Conservation (phyloP, 345 rosid species). For the Eucalyptus victrix region DNA sequence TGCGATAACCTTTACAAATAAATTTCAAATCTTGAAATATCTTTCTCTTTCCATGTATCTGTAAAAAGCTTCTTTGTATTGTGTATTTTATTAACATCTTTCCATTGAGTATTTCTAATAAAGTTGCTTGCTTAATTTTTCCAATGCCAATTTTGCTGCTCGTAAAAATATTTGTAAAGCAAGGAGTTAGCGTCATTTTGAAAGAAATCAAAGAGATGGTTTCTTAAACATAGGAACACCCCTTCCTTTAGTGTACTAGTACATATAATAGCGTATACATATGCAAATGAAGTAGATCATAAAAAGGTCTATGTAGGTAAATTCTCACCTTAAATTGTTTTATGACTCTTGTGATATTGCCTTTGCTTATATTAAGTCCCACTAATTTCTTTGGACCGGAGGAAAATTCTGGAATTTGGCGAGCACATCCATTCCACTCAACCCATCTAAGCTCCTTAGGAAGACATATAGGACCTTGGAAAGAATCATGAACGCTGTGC, state of each 20-base stretch:
- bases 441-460: not conserved
- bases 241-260: not conserved
- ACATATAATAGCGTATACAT: not conserved
- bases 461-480: not conserved
- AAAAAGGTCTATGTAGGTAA: not conserved
- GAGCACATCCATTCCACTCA: not conserved
- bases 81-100: too few species aligned
- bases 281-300: not conserved
- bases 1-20: not conserved
- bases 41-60: too few species aligned
- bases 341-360: not conserved
- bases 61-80: too few species aligned
- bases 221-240: not conserved
- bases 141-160: too few species aligned
- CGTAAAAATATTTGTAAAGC: too few species aligned
- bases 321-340: not conserved
- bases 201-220: not conserved
- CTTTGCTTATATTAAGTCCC: not conserved
- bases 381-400: not conserved
- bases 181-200: too few species aligned
- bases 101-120: too few species aligned
- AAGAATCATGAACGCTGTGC: rapidly evolving
- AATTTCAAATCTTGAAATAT: not conserved
- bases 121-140: too few species aligned
- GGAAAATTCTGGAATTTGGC: rapidly evolving